Conservation (phyloP, 2,329 filamentous ascomycete species). For the Grosmannia huntii region DNA sequence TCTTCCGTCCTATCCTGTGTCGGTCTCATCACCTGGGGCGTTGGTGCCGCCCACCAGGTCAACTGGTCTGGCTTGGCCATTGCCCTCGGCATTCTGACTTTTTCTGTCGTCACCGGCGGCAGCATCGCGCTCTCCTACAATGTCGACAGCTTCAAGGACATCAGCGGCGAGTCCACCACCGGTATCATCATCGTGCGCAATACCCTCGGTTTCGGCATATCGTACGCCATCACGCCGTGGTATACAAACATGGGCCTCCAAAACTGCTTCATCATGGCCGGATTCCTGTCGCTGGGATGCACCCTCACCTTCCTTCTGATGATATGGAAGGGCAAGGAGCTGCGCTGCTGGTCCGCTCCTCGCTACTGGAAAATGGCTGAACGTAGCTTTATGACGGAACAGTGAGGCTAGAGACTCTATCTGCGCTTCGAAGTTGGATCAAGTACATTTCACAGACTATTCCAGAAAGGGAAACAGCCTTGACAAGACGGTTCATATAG, state of each 20-base stretch:
- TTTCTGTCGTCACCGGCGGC: constrained; percentile 25
- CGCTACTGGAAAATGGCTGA: constrained; percentile 5
- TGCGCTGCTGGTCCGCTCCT: constrained; percentile 10
- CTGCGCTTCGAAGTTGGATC: too few relatives aligned
- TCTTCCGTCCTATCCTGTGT: constrained; percentile 10
- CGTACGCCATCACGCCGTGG: constrained; percentile 23
- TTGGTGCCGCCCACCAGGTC: constrained; percentile 27
- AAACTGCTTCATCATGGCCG: constrained; percentile 21
- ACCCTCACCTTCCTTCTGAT: constrained; percentile 17
- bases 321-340: constrained; percentile 18
- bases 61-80: constrained; percentile 29
- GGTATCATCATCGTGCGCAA: constrained; percentile 17
- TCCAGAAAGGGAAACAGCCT: too few relatives aligned
- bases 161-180: constrained; percentile 13
- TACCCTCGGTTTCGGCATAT: constrained; percentile 17
- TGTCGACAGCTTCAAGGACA: constrained; percentile 26
- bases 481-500: too few relatives aligned
- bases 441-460: too few relatives aligned
- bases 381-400: neutral
- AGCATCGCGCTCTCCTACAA: constrained; percentile 27
- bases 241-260: constrained; percentile 18
- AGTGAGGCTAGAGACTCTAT: neutral
- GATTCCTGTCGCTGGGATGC: constrained; percentile 17
- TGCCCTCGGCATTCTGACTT: constrained; percentile 26
- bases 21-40: constrained; percentile 34